A percentile compares a stretch with the other conserved stretches of the same genome.
Evolutionary conservation across 257 asterid species (phyloP).

Genomic region (Rauvolfia tetraphylla): DNA sequence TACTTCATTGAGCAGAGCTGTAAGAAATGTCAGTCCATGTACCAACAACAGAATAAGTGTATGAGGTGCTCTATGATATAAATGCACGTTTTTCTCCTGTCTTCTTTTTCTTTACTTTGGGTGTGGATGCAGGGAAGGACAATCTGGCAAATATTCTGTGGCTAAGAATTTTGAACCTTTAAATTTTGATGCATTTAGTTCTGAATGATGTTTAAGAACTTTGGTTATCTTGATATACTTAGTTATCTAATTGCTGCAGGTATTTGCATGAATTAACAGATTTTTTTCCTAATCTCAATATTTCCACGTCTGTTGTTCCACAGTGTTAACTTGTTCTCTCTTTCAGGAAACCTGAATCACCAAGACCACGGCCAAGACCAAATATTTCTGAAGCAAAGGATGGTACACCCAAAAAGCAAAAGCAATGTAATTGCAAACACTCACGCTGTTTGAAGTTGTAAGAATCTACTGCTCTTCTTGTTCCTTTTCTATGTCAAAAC

Average conservation of each 20-base stretch:
- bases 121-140: no score
- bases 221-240: neutral
- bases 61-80: neutral
- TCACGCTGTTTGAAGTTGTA: constrained; percentile 93
- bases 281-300: neutral
- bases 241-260: neutral
- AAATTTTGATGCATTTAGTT: neutral
- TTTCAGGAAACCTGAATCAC: constrained; percentile 90
- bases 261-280: neutral
- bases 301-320: neutral
- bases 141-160: neutral
- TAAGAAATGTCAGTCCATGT: neutral
- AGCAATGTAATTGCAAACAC: constrained; percentile 95
- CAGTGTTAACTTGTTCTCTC: constrained; percentile 7
- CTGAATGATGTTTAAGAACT: neutral
- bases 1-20: neutral
- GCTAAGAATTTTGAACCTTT: neutral
- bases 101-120: neutral
- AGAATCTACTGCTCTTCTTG: constrained; percentile 33
- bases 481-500: constrained; percentile 6
- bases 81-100: neutral
- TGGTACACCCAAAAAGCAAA: constrained; percentile 91
- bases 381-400: constrained; percentile 62
- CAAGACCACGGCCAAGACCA: constrained; percentile 67
- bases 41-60: neutral